Evolutionary conservation across 805 yeast genomes (phyloP), one percentile per base, ranked within the genome.

Genomic region (Candida awuae): DNA sequence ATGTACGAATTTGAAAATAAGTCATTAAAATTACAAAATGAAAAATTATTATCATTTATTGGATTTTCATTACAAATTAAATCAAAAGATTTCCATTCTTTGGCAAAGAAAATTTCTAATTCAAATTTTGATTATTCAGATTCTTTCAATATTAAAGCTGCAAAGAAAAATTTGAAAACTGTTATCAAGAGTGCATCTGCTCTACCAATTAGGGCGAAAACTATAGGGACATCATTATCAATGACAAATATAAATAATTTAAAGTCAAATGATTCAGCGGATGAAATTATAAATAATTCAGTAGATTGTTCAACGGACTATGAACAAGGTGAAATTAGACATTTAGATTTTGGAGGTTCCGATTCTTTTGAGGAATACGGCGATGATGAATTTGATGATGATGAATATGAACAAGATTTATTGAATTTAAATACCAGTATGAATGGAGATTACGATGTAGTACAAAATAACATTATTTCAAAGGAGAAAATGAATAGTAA

Each of bases 11-110:
- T 74, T 52, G 77, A 73, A 52, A 56, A 73, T 35, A 73, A 70
- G 51, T 71, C 77, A 8, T 55, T 74, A 43, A 66, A 68, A 45
- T 54, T 73, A 38, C 78, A 74, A 50, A 73, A 73, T 51, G 80
- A 74, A 40, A 73, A 74, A 49, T 59, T 74, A 27, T 61, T 71
- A 40, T 71, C 77, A 27, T 74, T 72, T 49, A 74, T 74, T 52
- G 79, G 79, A 8, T 74, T 72, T 45, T 68, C 73, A 43, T 57
- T 72, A 34, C 79, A 74, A 48, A 10, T 30, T 3, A 68, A 71
- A 42, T 67, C 32, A 12, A 29, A 37, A 8, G 41, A 41, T 18
- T 15, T 27, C 16, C 18, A 38, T 8, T 13, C 28, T 12, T 25
- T 25, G 13, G 28, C 28, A 25, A 25, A 13, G n/a, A 25, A 25